Conservation (phyloP, 768 basidiomycete species). For the Pleurotus ostreatus region DNA sequence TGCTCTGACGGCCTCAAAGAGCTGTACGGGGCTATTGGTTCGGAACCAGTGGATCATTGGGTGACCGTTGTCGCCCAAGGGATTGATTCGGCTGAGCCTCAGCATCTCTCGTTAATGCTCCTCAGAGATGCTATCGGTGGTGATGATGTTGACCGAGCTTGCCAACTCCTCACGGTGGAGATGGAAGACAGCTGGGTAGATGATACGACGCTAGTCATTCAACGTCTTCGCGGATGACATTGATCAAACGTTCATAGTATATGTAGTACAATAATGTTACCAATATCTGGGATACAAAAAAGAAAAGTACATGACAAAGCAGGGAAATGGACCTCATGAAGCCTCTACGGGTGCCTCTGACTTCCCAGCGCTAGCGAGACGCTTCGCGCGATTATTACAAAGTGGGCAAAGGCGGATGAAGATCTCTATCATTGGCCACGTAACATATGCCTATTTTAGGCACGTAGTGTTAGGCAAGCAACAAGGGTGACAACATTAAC, state of each 20-base stretch:
- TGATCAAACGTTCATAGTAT: constrained; percentile 15
- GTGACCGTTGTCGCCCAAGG: constrained; percentile 19
- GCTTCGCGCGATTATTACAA: constrained; percentile 25
- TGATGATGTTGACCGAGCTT: constrained; percentile 26
- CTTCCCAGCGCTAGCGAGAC: constrained; percentile 2
- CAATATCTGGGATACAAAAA: constrained; percentile 25
- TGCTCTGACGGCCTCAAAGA: constrained; percentile 41
- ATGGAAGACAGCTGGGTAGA: constrained; percentile 42
- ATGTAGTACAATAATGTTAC: constrained; percentile 25
- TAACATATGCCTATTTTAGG: constrained; percentile 50
- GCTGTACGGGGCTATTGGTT: constrained; percentile 23
- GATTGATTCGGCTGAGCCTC: constrained; percentile 12
- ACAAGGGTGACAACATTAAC: constrained; percentile 17
- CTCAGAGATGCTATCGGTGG: constrained; percentile 41
- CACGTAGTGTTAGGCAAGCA: not conserved
- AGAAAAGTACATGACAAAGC: not conserved
- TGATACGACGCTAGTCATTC: constrained; percentile 41
- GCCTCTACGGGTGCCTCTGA: not conserved
- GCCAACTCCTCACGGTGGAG: constrained; percentile 39
- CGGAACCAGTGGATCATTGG: constrained; percentile 29
- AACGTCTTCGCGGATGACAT: constrained; percentile 40
- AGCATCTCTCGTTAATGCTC: constrained; percentile 32
- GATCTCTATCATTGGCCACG: constrained; percentile 72
- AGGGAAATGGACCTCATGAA: not conserved
- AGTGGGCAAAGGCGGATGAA: constrained; percentile 60